phyloP scores from a whole-genome alignment of 192 early-diverging fungal species.

The Martensiomyces pterosporus region DNA sequence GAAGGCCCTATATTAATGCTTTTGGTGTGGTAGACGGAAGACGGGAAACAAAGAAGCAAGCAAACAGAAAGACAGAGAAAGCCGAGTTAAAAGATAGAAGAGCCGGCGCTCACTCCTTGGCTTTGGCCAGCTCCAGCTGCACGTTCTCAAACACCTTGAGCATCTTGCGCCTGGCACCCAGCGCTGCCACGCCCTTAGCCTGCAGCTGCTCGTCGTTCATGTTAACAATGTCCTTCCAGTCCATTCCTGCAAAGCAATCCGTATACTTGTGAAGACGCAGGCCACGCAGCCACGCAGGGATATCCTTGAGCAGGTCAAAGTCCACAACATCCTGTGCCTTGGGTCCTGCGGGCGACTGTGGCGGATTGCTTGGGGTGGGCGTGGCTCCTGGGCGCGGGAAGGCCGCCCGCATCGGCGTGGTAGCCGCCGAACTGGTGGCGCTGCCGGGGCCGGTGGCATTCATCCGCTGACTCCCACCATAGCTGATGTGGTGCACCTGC shows the following conservation, averaged over 20 bases:
- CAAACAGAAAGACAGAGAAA: no score
- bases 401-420: constrained; percentile 12
- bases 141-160: constrained; percentile 87
- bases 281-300: constrained; percentile 87
- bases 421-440: constrained; percentile 12
- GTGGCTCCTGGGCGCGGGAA: constrained; percentile 11
- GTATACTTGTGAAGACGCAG: constrained; percentile 97
- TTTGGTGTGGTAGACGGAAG: no score
- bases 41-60: no score
- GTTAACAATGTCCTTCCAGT: constrained; percentile 86
- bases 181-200: constrained; percentile 81
- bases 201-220: constrained; percentile 78
- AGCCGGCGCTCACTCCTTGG: no score
- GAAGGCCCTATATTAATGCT: no score
- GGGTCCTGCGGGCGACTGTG: constrained; percentile 11
- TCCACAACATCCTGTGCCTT: constrained; percentile 28
- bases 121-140: constrained; percentile 9
- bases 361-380: constrained; percentile 4
- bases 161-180: constrained; percentile 95
- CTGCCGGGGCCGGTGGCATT: not conserved
- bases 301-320: constrained; percentile 58
- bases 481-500: no score
- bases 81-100: no score
- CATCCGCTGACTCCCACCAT: no score
- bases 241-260: constrained; percentile 75